A percentile compares a stretch with the other conserved stretches of the same genome.
These are phyloP conservation scores for Penicillium malachiteum DNA, from an alignment of 495 filamentous ascomycete species.

Conservation along the genomic window DNA sequence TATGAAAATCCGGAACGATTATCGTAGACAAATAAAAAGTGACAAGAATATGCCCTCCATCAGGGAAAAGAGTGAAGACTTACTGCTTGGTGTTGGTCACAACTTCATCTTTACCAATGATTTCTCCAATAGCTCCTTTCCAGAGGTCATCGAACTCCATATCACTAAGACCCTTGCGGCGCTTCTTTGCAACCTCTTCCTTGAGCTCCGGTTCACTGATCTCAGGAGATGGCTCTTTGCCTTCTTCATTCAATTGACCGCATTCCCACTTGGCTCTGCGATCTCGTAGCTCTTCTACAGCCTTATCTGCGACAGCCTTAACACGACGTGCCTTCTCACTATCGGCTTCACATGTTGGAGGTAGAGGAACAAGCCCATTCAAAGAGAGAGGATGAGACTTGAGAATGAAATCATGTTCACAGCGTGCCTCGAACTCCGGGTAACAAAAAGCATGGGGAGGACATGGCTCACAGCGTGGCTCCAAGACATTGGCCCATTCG, in stretches of 20 bases:
- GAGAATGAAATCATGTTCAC: constrained; percentile 84
- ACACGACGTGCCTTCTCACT: constrained; percentile 87
- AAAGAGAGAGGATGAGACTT: constrained; percentile 81
- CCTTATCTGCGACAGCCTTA: constrained; percentile 81
- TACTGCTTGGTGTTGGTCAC: constrained; percentile 70
- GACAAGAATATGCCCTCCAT: constrained; percentile 27
- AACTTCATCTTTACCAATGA: constrained; percentile 79
- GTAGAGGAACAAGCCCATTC: constrained; percentile 75
- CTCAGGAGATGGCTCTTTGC: constrained; percentile 58
- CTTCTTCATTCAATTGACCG: constrained; percentile 67
- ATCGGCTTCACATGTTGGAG: constrained; percentile 94
- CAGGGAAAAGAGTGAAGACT: constrained; percentile 45
- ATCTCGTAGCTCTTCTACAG: constrained; percentile 83
- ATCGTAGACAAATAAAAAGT: constrained; percentile 12
- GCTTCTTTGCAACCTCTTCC: constrained; percentile 66
- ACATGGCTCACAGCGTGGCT: constrained; percentile 88
- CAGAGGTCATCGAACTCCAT: constrained; percentile 92
- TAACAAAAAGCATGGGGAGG: constrained; percentile 90
- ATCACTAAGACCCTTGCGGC: constrained; percentile 75
- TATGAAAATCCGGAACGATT: constrained; percentile 18
- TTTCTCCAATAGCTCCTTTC: constrained; percentile 81
- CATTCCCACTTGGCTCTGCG: constrained; percentile 88
- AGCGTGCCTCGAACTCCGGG: constrained; percentile 68
- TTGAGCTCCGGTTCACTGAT: constrained; percentile 77
- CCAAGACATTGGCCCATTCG: constrained; percentile 63